Percentiles rank a stretch among this genome's conserved stretches.
Conservation (phyloP, 139 green algal species). For the Micractinium conductrix region DNA sequence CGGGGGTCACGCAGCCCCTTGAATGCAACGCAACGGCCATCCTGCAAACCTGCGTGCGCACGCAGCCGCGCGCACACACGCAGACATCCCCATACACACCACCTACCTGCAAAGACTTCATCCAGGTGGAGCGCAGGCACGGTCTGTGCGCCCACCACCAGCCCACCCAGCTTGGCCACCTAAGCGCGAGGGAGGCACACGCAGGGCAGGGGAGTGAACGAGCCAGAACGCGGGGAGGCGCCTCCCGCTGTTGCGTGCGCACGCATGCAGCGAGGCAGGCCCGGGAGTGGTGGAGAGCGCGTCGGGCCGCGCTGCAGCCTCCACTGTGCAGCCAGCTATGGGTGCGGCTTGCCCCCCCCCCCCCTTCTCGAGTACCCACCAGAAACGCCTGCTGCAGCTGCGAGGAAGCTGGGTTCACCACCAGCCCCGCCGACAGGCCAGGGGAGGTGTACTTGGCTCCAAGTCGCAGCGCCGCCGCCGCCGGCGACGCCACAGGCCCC, state of each 20-base stretch:
- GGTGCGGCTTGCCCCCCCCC: neutral
- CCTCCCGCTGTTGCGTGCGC: too few relatives aligned
- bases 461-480: slow-evolving; percentile 33
- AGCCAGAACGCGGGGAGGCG: neutral
- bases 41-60: too few relatives aligned
- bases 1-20: too few relatives aligned
- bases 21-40: too few relatives aligned
- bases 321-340: neutral
- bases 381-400: slow-evolving; percentile 44
- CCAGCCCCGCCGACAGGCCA: slow-evolving; percentile 44
- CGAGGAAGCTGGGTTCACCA: slow-evolving; percentile 37
- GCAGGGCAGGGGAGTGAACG: neutral
- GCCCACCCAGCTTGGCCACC: slow-evolving; percentile 22
- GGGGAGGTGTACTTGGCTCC: slow-evolving; percentile 68
- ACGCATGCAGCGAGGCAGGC: too few relatives aligned
- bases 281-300: too few relatives aligned
- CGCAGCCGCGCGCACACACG: too few relatives aligned
- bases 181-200: neutral
- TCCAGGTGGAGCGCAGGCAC: slow-evolving; percentile 18
- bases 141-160: slow-evolving; percentile 23
- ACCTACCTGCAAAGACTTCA: neutral
- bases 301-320: neutral
- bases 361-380: slow-evolving; percentile 10
- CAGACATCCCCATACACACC: too few relatives aligned
- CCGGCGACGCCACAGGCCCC: neutral